phyloP scores from a whole-genome alignment of 192 early-diverging fungal species.

The Podila minutissima region DNA sequence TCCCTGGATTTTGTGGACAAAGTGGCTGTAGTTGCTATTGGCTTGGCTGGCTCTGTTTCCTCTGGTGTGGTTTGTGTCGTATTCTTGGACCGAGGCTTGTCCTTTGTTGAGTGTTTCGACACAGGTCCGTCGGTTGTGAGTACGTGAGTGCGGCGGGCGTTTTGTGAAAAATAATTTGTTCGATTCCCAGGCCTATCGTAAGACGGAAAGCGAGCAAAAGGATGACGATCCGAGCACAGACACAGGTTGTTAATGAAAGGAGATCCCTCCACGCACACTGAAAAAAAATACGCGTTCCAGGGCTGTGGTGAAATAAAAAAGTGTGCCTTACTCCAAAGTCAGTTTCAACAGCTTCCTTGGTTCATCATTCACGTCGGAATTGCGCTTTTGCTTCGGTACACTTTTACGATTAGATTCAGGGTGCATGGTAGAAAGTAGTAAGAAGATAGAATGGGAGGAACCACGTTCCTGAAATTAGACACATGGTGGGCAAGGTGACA shows the following conservation, averaged over 20 bases:
- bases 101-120: neutral
- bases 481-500: too few relatives aligned
- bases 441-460: neutral
- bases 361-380: neutral
- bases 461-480: neutral
- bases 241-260: too few relatives aligned
- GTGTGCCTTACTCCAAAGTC: neutral
- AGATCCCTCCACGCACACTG: too few relatives aligned
- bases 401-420: neutral
- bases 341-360: neutral
- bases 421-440: neutral
- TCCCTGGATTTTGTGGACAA: too few relatives aligned
- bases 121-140: neutral
- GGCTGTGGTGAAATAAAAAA: neutral
- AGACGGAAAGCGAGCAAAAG: too few relatives aligned
- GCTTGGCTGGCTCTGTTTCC: too few relatives aligned
- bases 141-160: neutral
- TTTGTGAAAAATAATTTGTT: conserved; percentile 1
- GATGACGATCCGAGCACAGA: too few relatives aligned
- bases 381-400: neutral
- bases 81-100: neutral
- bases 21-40: too few relatives aligned
- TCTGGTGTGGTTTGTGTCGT: too few relatives aligned
- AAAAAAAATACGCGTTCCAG: too few relatives aligned
- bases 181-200: neutral